Percentiles rank a stretch among this genome's conserved stretches.
These are phyloP conservation scores for Cephaloascus albidus DNA, from an alignment of 805 yeast genomes.

Conservation along the genomic window DNA sequence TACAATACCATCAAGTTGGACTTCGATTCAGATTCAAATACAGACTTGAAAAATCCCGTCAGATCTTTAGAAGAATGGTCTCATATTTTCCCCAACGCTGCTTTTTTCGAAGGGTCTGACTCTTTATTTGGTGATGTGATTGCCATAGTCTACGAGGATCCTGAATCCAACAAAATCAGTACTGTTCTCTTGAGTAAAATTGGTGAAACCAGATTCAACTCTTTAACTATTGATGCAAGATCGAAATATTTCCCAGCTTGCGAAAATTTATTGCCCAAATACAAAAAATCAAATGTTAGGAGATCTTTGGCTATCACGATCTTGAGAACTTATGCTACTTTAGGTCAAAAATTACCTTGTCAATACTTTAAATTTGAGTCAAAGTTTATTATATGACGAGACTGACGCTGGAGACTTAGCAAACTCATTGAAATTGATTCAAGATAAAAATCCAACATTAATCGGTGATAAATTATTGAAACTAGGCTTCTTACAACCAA, in stretches of 20 bases:
- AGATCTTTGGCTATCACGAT: constrained; percentile 69
- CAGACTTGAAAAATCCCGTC: too few species aligned
- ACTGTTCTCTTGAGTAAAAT: constrained; percentile 50
- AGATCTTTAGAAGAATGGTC: constrained; percentile 26
- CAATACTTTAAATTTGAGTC: background rate
- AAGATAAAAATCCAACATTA: constrained; percentile 40
- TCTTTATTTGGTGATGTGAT: constrained; percentile 33
- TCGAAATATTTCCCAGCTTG: constrained; percentile 78
- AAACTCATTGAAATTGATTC: constrained; percentile 47
- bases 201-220: constrained; percentile 54
- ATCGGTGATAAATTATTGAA: constrained; percentile 50
- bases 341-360: constrained; percentile 18
- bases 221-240: constrained; percentile 44
- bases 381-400: constrained; percentile 46
- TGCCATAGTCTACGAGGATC: constrained; percentile 42
- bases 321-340: constrained; percentile 54
- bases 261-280: constrained; percentile 46
- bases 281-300: constrained; percentile 50
- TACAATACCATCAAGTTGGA: too few species aligned
- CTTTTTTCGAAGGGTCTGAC: constrained; percentile 45
- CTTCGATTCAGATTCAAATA: too few species aligned
- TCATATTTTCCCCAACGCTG: constrained; percentile 35
- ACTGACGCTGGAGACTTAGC: constrained; percentile 80
- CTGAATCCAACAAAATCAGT: constrained; percentile 33
- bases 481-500: constrained; percentile 47